Evolutionary conservation across 2,329 filamentous ascomycete species (phyloP).

Genomic region (Celoporthe dispersa): DNA sequence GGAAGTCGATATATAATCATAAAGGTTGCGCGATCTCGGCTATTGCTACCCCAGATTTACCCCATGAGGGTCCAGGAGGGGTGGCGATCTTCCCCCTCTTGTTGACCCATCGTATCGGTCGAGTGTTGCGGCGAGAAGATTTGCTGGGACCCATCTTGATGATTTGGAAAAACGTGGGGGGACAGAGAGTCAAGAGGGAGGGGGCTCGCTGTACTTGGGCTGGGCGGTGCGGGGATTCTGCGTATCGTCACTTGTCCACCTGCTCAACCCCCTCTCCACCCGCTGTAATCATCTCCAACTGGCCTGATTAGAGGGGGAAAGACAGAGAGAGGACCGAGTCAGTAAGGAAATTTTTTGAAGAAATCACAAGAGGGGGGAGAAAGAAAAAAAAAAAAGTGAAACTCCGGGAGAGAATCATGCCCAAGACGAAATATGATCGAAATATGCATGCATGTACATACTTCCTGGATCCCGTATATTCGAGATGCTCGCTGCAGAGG

Average conservation of each 20-base stretch:
- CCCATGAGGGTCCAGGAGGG: not conserved
- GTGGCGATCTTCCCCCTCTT: conserved; percentile 5
- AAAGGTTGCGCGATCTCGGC: not conserved
- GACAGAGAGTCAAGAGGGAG: too few species aligned
- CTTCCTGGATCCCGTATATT: not conserved
- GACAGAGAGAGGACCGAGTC: not conserved
- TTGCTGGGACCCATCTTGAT: not conserved
- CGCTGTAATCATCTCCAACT: not conserved
- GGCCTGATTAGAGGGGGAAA: not conserved
- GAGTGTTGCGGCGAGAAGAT: not conserved
- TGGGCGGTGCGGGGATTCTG: not conserved
- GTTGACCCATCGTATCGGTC: not conserved
- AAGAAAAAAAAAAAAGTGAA: too few species aligned
- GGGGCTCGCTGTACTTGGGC: not conserved
- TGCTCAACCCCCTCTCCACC: not conserved
- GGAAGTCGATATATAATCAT: not conserved
- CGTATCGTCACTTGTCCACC: not conserved
- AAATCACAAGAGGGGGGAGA: too few species aligned
- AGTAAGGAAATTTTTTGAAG: not conserved
- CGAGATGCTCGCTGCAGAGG: too few species aligned
- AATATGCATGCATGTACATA: not conserved
- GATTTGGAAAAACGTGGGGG: not conserved
- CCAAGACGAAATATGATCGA: too few species aligned
- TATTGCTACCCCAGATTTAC: not conserved
- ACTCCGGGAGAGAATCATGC: too few species aligned